These are phyloP conservation scores for Alternaria sp. DNA, from an alignment of 2,329 filamentous ascomycete genomes.

Conservation along the genomic window DNA sequence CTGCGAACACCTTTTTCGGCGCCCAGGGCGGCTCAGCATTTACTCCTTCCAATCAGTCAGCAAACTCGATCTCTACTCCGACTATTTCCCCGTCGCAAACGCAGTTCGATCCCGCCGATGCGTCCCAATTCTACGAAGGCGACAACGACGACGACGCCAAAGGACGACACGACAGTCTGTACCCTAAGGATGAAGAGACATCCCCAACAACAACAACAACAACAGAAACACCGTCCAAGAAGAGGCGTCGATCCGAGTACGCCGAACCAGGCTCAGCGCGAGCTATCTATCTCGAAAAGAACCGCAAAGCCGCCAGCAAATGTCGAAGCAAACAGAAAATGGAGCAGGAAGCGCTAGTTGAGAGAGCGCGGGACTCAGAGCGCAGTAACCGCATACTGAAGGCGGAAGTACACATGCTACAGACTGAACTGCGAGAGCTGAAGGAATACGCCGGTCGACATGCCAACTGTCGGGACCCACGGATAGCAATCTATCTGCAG, in stretches of 20 bases:
- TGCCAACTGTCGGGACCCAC: constrained; percentile 29
- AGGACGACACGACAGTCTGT: neutral
- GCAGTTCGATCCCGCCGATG: neutral
- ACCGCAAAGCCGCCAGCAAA: constrained; percentile 73
- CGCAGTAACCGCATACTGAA: constrained; percentile 37
- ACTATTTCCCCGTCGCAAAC: constrained; percentile 3
- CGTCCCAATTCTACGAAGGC: neutral
- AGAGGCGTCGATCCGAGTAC: constrained; percentile 13
- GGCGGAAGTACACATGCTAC: constrained; percentile 34
- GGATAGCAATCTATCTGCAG: constrained; percentile 35
- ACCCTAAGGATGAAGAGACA: neutral
- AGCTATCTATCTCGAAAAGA: constrained; percentile 64
- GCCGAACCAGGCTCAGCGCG: constrained; percentile 35
- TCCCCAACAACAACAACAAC: neutral
- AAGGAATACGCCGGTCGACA: constrained; percentile 36
- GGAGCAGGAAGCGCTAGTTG: constrained; percentile 58
- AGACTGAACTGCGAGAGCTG: constrained; percentile 25
- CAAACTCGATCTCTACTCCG: neutral
- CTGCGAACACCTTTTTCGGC: neutral
- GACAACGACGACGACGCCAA: neutral
- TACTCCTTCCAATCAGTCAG: neutral
- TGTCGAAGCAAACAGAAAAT: constrained; percentile 71
- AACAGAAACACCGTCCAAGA: neutral
- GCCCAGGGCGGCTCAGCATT: neutral
- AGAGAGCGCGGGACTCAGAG: constrained; percentile 44